Base-by-base conservation (phyloP, 805 yeast species). In the Saccharomycopsis fibuligera region DNA sequence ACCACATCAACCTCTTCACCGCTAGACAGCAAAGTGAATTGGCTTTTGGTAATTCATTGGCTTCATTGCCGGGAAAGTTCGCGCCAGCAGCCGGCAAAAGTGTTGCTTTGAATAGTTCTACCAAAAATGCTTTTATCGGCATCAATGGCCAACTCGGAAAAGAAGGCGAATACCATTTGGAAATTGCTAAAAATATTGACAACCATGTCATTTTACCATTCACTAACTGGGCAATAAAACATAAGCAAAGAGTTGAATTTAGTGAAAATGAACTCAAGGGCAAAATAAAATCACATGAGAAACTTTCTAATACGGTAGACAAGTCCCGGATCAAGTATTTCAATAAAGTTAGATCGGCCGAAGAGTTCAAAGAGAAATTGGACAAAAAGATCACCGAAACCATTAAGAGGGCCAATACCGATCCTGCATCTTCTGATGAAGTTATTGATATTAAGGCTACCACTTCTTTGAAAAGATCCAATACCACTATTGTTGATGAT, bases 1-100 rank as follows among this genome's bases (percentile, higher is more conserved):
- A 84, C 60, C 80, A 83, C 55, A 69, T 84, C 14, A 74, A 73
- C 19, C 63, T 86, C 39, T 84, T 86, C 58, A 72, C 77, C 27
- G 74, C 81, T 17, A 66, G 93, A 54, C 83, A 85, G 76, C 89
- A 83, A 16, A 78, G 76, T 61, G 96, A 87, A 60, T 73, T 71
- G 19, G 62, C 69, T 1, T 84, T 83, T 57, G 95, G 95, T 2
- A 64, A 66, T 27, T 74, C 73, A 40, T 66, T 87, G 41, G 63
- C 66, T 33, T 65, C 68, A 2, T 61, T 76, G 9, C 68, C 68
- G 2, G 56, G 53, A 9, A 60, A 61, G 29, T 65, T 68, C 31
- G 64, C 67, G 12, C 69, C 74, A 5, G 60, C 64, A 4, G 62
- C 66, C 35, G 60, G 60, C 21, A 71, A 80, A 39, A 81, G 81